Base-by-base conservation (phyloP, 1,284 basidiomycete species). In the Malassezia pachydermatis region DNA sequence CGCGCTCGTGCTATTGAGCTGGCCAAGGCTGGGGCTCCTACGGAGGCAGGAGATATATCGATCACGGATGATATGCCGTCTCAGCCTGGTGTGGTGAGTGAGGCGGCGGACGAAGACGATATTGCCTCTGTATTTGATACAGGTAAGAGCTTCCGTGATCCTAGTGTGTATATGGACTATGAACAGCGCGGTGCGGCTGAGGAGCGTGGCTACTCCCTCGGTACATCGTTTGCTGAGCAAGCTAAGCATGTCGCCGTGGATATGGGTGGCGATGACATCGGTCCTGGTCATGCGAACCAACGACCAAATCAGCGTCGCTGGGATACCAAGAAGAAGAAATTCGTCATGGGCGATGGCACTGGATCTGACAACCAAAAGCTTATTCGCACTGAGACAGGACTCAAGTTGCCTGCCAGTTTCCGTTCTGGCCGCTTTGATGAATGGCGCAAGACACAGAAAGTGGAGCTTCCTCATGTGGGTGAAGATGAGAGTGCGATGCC, bases 271-370 rank as follows among this genome's bases (percentile, higher is more conserved):
- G 68, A 72, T 48, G 92, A 96, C 60, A 81, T 78, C 2, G 57
- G 57, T 1, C 48, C 67, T 3, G 67, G 64, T 25, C 57, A 59
- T 8, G 57, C 62, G 25, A 41, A 52, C 2, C 33, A 73, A 74
- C 14, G 75, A 17, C 48, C 67, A 42, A 77, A 78, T 24, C 76
- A 79, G 11, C 78, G 80, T 50, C 80, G 76, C 25, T 99, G 94
- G 94, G 90, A 96, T 73, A 84, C 86, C 62, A 95, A 92, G 76
- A 92, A 88, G 75, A 95, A 95, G 73, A 88, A 86, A 65, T 96
- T 96, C 60, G 77, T 94, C 33, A 81, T 84, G 60, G 88, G 87
- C 6, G 82, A 82, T 33, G 85, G 86, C 9, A 78, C 77, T 25
- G 89, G 90, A 4, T 81, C 86, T 4, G 89, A 96, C 72, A 96